Evolutionary conservation across 2,329 filamentous ascomycete genomes (phyloP).

Genomic region (Monilinia fructigena): DNA sequence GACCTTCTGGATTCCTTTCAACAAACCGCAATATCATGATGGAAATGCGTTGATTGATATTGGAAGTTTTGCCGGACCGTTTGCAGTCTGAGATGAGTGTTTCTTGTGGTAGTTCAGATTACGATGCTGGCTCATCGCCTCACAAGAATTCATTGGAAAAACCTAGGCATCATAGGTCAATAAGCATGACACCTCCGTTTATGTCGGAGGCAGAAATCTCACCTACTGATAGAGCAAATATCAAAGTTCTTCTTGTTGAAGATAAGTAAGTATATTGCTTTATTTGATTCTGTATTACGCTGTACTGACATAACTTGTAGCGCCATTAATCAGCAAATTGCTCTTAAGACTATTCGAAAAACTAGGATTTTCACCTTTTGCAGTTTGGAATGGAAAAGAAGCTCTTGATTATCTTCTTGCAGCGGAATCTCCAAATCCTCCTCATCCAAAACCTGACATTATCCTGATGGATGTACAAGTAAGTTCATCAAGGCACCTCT

Average conservation of each 20-base stretch:
- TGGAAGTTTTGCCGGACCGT: conserved; percentile 64
- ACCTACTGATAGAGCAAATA: conserved; percentile 57
- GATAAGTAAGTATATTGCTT: conserved; percentile 62
- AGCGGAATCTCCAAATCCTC: conserved; percentile 44
- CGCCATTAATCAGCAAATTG: conserved; percentile 72
- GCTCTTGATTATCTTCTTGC: conserved; percentile 69
- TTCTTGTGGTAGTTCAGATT: conserved; percentile 67
- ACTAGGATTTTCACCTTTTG: conserved; percentile 67
- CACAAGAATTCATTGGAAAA: conserved; percentile 34
- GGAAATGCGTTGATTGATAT: conserved; percentile 57
- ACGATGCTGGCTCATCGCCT: conserved; percentile 49
- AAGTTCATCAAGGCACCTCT: not conserved
- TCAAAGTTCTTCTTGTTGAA: conserved; percentile 75
- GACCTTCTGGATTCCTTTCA: conserved; percentile 75
- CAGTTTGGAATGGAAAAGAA: conserved; percentile 76
- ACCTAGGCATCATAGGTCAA: conserved; percentile 25
- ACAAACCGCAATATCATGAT: conserved; percentile 58
- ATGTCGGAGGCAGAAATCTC: conserved; percentile 51
- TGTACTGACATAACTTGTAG: conserved; percentile 36
- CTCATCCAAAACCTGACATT: conserved; percentile 57
- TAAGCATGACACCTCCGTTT: conserved; percentile 35
- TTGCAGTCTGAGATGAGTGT: conserved; percentile 63
- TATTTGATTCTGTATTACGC: not conserved
- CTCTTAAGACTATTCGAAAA: conserved; percentile 73
- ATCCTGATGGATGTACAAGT: conserved; percentile 74